These are phyloP conservation scores for Maudiozyma saulgeensis DNA, from an alignment of 805 yeast genomes.

Conservation along the genomic window DNA sequence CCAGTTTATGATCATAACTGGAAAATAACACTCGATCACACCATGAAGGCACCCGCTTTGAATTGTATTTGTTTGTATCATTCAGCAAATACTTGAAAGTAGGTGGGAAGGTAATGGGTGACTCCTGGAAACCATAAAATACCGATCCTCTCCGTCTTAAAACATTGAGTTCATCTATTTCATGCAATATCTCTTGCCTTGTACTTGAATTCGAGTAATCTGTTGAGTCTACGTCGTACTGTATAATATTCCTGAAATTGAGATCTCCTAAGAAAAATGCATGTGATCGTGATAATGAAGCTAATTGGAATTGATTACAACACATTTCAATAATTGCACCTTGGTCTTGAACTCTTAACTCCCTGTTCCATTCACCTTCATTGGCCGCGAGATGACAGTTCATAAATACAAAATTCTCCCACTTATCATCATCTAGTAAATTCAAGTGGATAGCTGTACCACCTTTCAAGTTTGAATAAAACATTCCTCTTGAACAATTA, in stretches of 20 bases:
- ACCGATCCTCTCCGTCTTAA: conserved; percentile 31
- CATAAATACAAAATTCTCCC: conserved; percentile 46
- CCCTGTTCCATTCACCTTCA: conserved; percentile 47
- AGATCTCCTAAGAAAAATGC: conserved; percentile 76
- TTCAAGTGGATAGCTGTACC: conserved; percentile 53
- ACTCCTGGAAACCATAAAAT: conserved; percentile 59
- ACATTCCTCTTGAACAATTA: conserved; percentile 45
- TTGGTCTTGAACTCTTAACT: conserved; percentile 46
- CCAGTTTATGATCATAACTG: conserved; percentile 26
- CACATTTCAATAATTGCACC: conserved; percentile 41
- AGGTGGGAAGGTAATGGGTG: conserved; percentile 58
- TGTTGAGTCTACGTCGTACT: conserved; percentile 9
- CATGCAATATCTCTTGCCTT: conserved; percentile 15
- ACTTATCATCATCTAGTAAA: conserved; percentile 15
- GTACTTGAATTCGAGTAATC: conserved; percentile 10
- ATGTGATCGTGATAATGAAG: conserved; percentile 51
- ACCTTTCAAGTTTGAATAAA: conserved; percentile 63
- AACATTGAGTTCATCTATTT: conserved; percentile 29
- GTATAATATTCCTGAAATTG: conserved; percentile 53
- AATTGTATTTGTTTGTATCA: conserved; percentile 39
- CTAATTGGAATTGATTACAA: conserved; percentile 20
- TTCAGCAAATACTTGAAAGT: conserved; percentile 61
- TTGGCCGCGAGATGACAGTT: conserved; percentile 68
- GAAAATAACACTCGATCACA: conserved; percentile 74
- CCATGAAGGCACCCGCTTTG: conserved; percentile 73